A percentile compares a stretch with the other conserved stretches of the same genome.
These are phyloP conservation scores for Parafenestella ontariensis DNA, from an alignment of 2,329 filamentous ascomycete genomes.

Conservation along the genomic window DNA sequence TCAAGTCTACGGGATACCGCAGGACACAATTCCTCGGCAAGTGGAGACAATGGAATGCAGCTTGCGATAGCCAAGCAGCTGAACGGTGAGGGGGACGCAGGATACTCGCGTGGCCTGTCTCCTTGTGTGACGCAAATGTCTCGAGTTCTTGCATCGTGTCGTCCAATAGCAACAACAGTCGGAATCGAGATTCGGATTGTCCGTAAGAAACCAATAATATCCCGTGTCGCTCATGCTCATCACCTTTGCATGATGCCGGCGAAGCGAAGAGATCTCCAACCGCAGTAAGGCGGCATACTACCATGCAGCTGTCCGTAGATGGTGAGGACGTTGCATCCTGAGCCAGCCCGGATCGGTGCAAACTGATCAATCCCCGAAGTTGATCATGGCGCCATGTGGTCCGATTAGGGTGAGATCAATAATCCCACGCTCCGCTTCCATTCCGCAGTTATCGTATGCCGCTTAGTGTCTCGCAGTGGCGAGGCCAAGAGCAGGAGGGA, in stretches of 20 bases:
- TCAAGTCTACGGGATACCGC: constrained; percentile 9
- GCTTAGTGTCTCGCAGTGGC: background rate
- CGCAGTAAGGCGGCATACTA: constrained; percentile 4
- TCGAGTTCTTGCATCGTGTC: background rate
- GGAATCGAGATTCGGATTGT: background rate
- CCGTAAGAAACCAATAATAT: background rate
- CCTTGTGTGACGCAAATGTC: background rate
- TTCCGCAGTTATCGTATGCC: background rate
- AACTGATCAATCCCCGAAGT: background rate
- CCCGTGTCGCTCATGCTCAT: constrained; percentile 11
- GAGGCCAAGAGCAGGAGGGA: background rate
- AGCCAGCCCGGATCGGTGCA: background rate
- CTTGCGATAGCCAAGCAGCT: background rate
- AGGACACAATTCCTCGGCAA: constrained; percentile 2
- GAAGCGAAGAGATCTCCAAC: constrained; percentile 8
- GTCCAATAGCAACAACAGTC: background rate
- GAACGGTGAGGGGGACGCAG: background rate
- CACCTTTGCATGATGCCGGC: constrained; percentile 9
- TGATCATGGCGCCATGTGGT: background rate
- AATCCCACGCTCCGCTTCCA: background rate
- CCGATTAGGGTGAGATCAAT: background rate
- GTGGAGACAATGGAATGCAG: constrained; percentile 4
- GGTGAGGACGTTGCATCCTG: constrained; percentile 1
- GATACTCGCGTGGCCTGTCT: background rate
- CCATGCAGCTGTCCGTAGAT: constrained; percentile 10